Conservation (phyloP, 441 rosid genomes). For the Pelargonium cotyledonis region DNA sequence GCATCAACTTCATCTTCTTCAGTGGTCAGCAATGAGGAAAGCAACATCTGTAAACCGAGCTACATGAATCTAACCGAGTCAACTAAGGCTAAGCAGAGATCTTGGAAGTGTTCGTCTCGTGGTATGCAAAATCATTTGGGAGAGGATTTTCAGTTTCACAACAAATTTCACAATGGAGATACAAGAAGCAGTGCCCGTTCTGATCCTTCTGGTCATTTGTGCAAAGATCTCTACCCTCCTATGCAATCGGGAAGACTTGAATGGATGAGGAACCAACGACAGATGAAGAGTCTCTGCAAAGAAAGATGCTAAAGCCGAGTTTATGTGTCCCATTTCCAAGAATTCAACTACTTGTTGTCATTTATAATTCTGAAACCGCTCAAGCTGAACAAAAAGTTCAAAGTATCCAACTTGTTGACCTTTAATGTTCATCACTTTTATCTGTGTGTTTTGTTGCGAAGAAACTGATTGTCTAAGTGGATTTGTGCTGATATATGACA, state of each 20-base stretch:
- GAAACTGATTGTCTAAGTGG: background rate
- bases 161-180: conserved; percentile 36
- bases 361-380: background rate
- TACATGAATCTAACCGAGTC: conserved; percentile 53
- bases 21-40: conserved; percentile 31
- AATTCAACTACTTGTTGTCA: background rate
- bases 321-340: background rate
- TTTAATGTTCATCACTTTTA: background rate
- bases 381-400: background rate
- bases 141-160: conserved; percentile 32
- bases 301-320: background rate
- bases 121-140: conserved; percentile 17
- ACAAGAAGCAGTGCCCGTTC: conserved; percentile 37
- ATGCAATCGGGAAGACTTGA: conserved; percentile 30
- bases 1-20: conserved; percentile 42
- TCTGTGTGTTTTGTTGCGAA: background rate
- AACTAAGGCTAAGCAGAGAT: conserved; percentile 44
- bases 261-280: conserved; percentile 19
- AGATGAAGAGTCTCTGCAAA: background rate
- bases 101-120: conserved; percentile 23
- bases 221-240: conserved; percentile 44
- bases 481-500: background rate
- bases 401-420: background rate
- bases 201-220: conserved; percentile 22
- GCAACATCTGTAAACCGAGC: conserved; percentile 34